Evolutionary conservation across 108 stramenopile genomes (phyloP), one percentile per base, ranked within the genome.

Genomic region (Nannochloropsis oceanica): DNA sequence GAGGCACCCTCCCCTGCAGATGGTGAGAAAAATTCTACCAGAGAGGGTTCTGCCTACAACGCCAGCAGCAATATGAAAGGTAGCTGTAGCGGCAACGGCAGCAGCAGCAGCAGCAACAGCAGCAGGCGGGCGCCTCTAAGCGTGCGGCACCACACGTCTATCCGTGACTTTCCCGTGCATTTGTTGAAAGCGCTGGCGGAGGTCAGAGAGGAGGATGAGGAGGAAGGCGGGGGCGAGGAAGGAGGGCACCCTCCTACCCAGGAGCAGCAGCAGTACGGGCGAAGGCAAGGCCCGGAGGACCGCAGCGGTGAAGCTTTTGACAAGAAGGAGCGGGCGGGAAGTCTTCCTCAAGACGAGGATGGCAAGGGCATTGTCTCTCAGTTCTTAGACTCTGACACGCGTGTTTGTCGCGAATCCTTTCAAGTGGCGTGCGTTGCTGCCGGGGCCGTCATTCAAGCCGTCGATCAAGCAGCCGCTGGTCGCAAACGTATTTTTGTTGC

Each of bases 401-500:
- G 87, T 24, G 89, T 92, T n/a, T 91, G 89, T 12, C 26, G 26
- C 27, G 88, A 90, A 22, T 86, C 89, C 24, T 89, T 87, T 44
- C 44, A 43, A 22, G 98, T 96, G 26, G 96, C 97, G 26, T 85
- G 94, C 43, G 88, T 91, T 42, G 97, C 94, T 1, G 96, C 97
- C 18, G 92, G 91, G 13, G 88, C 92, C 12, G 91, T 87, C n/a
- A 91, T 91, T 43, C 24, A 26, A 42, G 92, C 92, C 80, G 91
- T 92, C 12, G 92, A 92, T 80, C 25, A 81, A 27, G 88, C 89
- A 42, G 86, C 86, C 59, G 43, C 91, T 91, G 22, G 86, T 91
- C 42, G 10, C 44, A 8, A 91, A 91, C 43, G 24, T 18, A 92
- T 89, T 27, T 99, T 99, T 87, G 96, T 96, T 80, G 95, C 94